These are phyloP conservation scores for Aspergillus haitiensis DNA, from an alignment of 495 filamentous ascomycete species.

Conservation along the genomic window DNA sequence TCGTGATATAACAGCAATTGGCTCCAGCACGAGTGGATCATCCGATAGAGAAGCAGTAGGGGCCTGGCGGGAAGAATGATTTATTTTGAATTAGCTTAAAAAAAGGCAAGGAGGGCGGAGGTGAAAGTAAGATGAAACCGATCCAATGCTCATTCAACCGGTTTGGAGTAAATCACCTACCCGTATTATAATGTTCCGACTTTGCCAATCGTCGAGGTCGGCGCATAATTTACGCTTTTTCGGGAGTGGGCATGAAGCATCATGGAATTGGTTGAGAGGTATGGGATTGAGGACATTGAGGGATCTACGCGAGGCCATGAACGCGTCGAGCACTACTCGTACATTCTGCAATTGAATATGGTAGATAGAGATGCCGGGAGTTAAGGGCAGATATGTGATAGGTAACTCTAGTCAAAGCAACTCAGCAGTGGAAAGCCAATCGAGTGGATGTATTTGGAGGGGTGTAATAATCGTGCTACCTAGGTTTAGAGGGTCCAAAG, in stretches of 20 bases:
- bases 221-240: constrained; percentile 40
- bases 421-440: background rate
- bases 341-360: constrained; percentile 17
- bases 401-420: background rate
- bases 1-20: constrained; percentile 61
- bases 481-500: background rate
- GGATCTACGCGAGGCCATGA: constrained; percentile 41
- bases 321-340: constrained; percentile 22
- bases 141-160: background rate
- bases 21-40: constrained; percentile 60
- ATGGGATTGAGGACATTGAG: constrained; percentile 38
- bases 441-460: background rate
- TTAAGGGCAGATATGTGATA: background rate
- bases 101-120: background rate
- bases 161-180: constrained; percentile 25
- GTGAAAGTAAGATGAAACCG: no score
- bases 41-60: constrained; percentile 56
- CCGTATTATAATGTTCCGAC: constrained; percentile 36
- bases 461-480: background rate
- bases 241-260: constrained; percentile 26
- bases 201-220: constrained; percentile 26
- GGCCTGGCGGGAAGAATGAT: constrained; percentile 41
- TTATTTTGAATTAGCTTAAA: constrained; percentile 13
- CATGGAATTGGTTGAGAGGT: constrained; percentile 36
- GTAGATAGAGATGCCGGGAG: background rate